Evolutionary conservation across 2,329 filamentous ascomycete species (phyloP).

Genomic region (Talaromyces sp.): DNA sequence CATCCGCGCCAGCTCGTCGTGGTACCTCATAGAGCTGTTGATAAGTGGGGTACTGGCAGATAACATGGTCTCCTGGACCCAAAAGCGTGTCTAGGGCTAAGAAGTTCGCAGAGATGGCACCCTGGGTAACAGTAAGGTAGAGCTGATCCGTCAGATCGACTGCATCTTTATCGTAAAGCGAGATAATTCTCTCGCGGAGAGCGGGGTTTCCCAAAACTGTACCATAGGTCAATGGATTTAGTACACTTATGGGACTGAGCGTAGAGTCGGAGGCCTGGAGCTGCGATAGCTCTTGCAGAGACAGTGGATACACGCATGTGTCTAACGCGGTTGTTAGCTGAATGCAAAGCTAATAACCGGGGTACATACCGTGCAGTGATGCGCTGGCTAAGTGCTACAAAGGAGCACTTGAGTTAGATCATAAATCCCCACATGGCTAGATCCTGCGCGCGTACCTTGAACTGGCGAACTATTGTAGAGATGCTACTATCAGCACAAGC

Average conservation of each 20-base stretch:
- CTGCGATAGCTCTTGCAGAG: slow-evolving; percentile 8
- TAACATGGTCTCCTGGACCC: slow-evolving; percentile 12
- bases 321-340: not conserved
- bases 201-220: not conserved
- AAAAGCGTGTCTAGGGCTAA: slow-evolving; percentile 8
- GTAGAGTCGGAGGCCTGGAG: not conserved
- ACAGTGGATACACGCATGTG: slow-evolving; percentile 15
- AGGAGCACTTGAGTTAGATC: not conserved
- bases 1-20: slow-evolving; percentile 5
- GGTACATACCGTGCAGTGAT: slow-evolving; percentile 7
- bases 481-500: not conserved
- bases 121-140: slow-evolving; percentile 7
- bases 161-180: slow-evolving; percentile 6
- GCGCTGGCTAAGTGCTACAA: not conserved
- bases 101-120: slow-evolving; percentile 13
- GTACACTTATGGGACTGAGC: not conserved
- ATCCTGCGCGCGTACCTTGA: slow-evolving; percentile 12
- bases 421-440: too few relatives aligned
- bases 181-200: slow-evolving; percentile 5
- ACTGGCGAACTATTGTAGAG: slow-evolving; percentile 7
- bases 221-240: slow-evolving; percentile 4
- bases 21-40: slow-evolving; percentile 15
- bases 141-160: not conserved
- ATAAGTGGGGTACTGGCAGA: slow-evolving; percentile 14
- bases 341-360: not conserved